Evolutionary conservation across 352 stramenopile species (phyloP).

Genomic region (Phytophthora europaea): DNA sequence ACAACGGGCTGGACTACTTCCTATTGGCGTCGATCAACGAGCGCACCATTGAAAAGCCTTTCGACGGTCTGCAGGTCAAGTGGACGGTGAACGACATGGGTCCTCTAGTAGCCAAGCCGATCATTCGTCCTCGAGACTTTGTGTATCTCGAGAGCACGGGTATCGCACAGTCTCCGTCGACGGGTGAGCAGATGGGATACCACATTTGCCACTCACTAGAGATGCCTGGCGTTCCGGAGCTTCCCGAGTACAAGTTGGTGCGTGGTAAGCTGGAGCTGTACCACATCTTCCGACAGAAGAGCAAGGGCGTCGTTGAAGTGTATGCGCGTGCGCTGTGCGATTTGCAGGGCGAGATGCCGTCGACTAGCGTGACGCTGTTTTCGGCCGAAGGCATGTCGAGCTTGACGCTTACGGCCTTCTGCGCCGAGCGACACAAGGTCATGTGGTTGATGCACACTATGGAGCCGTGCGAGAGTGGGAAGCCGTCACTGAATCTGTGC

Average conservation of each 20-base stretch:
- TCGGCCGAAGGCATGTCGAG: constrained; percentile 43
- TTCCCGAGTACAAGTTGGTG: constrained; percentile 50
- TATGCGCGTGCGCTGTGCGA: constrained; percentile 44
- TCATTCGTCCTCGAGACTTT: constrained; percentile 55
- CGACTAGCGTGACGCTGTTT: constrained; percentile 32
- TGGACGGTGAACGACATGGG: constrained; percentile 50
- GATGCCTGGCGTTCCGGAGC: constrained; percentile 38
- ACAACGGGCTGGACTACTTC: constrained; percentile 44
- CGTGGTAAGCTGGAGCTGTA: constrained; percentile 50
- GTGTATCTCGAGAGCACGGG: constrained; percentile 58
- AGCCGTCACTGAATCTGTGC: constrained; percentile 37
- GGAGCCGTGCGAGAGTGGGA: constrained; percentile 34
- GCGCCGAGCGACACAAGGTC: constrained; percentile 56
- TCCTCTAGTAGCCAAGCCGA: constrained; percentile 31
- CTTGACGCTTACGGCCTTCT: constrained; percentile 34
- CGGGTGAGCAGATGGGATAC: constrained; percentile 58
- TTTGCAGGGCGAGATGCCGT: constrained; percentile 42
- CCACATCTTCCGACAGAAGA: constrained; percentile 55
- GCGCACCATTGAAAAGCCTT: constrained; percentile 32
- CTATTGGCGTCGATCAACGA: constrained; percentile 37
- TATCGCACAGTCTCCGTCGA: constrained; percentile 39
- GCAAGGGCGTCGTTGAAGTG: constrained; percentile 52
- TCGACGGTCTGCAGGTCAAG: constrained; percentile 48
- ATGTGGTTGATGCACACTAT: constrained; percentile 45
- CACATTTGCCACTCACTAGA: constrained; percentile 58